Base-by-base conservation (phyloP, 2,329 filamentous ascomycete species). In the Pyricularia pennisetigena region DNA sequence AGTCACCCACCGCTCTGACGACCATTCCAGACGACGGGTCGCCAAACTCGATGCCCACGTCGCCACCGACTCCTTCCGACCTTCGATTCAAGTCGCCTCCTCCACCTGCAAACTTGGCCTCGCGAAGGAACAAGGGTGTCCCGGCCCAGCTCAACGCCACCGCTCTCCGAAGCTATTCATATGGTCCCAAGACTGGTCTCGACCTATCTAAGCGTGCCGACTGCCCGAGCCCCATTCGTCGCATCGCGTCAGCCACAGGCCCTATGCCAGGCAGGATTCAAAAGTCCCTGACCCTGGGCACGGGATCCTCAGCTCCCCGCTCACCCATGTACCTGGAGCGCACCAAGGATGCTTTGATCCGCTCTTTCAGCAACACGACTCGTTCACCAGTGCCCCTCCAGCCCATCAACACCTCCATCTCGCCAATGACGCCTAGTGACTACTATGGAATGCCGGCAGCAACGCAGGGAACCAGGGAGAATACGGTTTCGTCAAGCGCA, bases 211-310 rank as follows among this genome's bases (percentile, higher is more conserved):
- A 80, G 71, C 77, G 82, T 35, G 71, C 76, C 23, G 83, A 85
- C 28, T 76, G 79, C 23, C 76, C 79, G 2, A 80, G 80, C 69
- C 81, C 83, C 2, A 84, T 87, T 76, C 81, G 84, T 28, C 82
- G 85, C 61, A 85, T 86, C 62, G 81, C 82, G 16, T 87, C 85
- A 2, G 79, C 82, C 9, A 82, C 79, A 4, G 82, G 84, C 6
- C 81, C 83, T 5, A 74, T 80, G 64, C 70, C 76, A 49, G 78
- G 77, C 14, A 76, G 81, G 24, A 79, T 83, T 16, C 79, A 81
- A 65, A 83, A 83, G 71, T 72, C 76, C 2, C 69, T 71, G 14
- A 67, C 61, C 26, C 74, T 72, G 68, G 35, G 64, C 16, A 29
- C 26, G 6, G 57, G 49, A 4, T 54, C 41, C 3, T 71, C 74